Evolutionary conservation across 495 filamentous ascomycete species (phyloP), one percentile per base, ranked within the genome.

Genomic region (Staphylotrichum tortipilum): DNA sequence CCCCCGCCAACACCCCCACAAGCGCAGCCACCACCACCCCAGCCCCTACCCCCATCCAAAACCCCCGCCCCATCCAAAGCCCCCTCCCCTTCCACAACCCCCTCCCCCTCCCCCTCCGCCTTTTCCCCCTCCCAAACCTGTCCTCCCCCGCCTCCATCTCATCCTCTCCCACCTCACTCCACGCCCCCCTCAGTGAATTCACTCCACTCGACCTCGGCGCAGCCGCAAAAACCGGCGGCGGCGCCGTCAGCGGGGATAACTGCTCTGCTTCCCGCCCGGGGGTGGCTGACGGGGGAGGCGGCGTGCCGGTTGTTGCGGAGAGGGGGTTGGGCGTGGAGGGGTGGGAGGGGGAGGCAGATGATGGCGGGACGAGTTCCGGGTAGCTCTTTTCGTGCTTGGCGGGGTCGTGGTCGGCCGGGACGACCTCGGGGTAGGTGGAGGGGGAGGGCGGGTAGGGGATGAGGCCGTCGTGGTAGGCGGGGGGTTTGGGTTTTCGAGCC

Each of bases 1-100:
- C 58, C 51, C 4, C 39, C 59, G 0, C 59, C 23, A 62, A 15
- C 0, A 62, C 26, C 8, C 53, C 59, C 2, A 56, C 59, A 35
- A 62, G 29, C 19, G 41, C 53, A 7, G 26, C 40, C 11, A 56
- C 50, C 7, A 58, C 37, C 17, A 21, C 38, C 14, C 10, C 23
- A 10, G 38, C 38, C 0, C 47, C 41, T 18, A 59, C 8, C 21
- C 36, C 64, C 59, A 54, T 40, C 57, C 49, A 56, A 12, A 49
- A 17, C 4, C 52, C 39, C 0, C 46, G 28, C 18, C 50, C 10
- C 35, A 26, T 54, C 47, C 47, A 54, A 2, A 49, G 10, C 15
- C 33, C 21, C 12, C 4, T 5, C 1, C 31, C 12, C n/a, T 36
- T 19, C 18, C 22, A 5, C 29, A 29, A n/a, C 1, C 23, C 9